Conservation (phyloP, 164 flowering plant species). For the Stephania cephalantha region DNA sequence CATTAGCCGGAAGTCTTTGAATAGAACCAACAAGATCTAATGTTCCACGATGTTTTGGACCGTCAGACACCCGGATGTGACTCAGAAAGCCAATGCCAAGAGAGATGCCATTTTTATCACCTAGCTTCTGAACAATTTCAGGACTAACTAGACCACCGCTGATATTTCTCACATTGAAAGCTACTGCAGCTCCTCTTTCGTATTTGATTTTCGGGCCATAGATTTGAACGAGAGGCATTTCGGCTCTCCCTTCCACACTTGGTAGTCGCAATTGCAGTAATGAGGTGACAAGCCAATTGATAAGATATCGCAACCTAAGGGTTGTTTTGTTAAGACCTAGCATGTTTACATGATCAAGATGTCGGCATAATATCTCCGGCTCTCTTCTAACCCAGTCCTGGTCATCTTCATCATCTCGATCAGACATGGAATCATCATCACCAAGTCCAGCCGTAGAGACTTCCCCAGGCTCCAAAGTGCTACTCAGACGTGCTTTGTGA, state of each 20-base stretch:
- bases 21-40: slow-evolving; percentile 42
- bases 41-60: slow-evolving; percentile 33
- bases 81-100: slow-evolving; percentile 78
- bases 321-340: slow-evolving; percentile 85
- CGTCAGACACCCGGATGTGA: slow-evolving; percentile 52
- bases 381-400: slow-evolving; percentile 70
- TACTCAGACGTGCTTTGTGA: slow-evolving; percentile 36
- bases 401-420: slow-evolving; percentile 58
- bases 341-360: slow-evolving; percentile 76
- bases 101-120: slow-evolving; percentile 65
- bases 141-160: slow-evolving; percentile 45
- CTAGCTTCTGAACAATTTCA: slow-evolving; percentile 70
- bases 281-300: slow-evolving; percentile 92
- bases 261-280: slow-evolving; percentile 65
- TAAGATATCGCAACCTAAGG: slow-evolving; percentile 54
- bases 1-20: slow-evolving; percentile 52
- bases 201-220: slow-evolving; percentile 95
- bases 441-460: slow-evolving; percentile 43
- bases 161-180: slow-evolving; percentile 68
- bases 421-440: slow-evolving; percentile 48
- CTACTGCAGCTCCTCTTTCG: slow-evolving; percentile 87
- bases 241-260: slow-evolving; percentile 33
- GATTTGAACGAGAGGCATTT: slow-evolving; percentile 55
- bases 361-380: slow-evolving; percentile 69
- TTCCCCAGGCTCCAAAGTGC: slow-evolving; percentile 57